Evolutionary conservation across 2,329 filamentous ascomycete species (phyloP), one percentile per base, ranked within the genome.

Genomic region (Cylindrodendrum hubeiense): DNA sequence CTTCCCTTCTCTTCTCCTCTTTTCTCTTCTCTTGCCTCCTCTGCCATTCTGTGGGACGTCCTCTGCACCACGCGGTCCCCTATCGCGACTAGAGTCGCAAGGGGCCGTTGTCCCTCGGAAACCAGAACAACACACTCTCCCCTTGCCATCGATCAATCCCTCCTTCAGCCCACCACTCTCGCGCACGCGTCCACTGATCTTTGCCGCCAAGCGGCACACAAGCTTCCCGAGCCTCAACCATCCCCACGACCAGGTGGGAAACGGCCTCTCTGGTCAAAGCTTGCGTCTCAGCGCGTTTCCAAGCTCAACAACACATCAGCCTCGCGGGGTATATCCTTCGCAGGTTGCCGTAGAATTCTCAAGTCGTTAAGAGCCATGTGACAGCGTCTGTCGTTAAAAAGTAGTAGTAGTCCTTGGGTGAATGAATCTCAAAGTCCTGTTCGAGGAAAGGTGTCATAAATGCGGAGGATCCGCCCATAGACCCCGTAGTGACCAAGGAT

Each of bases 321-420:
- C 75, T 79, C 78, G 73, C 75, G 76, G 78, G 79, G 79, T 80
- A 80, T 80, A 80, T 80, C 79, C 79, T 78, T 80, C 79, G 77
- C 78, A 77, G 76, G 66, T 76, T 79, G 79, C 76, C 77, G 71
- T 77, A 71, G 71, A 75, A 70, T 74, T 74, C 74, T 78, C 68
- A 75, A 74, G 71, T 77, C 74, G 73, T 77, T 74, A 76, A 78
- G 78, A 78, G 74, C 76, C 75, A 78, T 68, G 74, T 78, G 73
- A 78, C 76, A 76, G 73, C 73, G 71, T 78, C 75, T 76, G 72
- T 76, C 74, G 75, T 79, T 76, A 71, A 74, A 76, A 72, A 75
- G 70, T n/a, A n/a, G 73, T 74, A 73, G 72, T 75, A 75, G 74
- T 75, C 71, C 70, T 74, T 74, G 74, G 71, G 68, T 72, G 72